Conservation (phyloP, 106 monocot species). For the Acorus calamus region DNA sequence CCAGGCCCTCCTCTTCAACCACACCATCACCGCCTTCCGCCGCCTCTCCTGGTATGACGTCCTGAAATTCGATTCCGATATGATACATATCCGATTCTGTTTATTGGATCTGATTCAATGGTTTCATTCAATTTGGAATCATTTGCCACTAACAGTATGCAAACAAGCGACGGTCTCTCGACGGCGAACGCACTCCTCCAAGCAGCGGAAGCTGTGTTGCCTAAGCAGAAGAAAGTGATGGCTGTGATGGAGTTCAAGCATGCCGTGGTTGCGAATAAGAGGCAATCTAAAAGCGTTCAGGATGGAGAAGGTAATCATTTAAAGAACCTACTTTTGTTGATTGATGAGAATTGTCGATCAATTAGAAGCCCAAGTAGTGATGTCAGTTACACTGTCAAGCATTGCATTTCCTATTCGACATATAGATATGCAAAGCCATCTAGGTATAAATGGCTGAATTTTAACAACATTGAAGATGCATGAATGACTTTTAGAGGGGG, state of each 20-base stretch:
- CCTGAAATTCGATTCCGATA: not conserved
- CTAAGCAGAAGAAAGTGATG: slow-evolving; percentile 65
- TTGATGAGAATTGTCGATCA: no score
- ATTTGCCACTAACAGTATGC: slow-evolving; percentile 26
- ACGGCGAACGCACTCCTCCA: slow-evolving; percentile 55
- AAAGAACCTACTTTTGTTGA: no score
- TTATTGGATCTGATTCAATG: not conserved
- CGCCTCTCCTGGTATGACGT: slow-evolving; percentile 53
- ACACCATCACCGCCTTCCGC: slow-evolving; percentile 70
- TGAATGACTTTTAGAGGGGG: no score
- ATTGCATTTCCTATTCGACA: no score
- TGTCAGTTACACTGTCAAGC: no score
- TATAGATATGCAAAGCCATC: no score
- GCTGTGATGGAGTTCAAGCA: slow-evolving; percentile 71
- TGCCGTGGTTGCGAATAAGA: slow-evolving; percentile 58
- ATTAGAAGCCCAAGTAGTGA: no score
- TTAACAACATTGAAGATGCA: no score
- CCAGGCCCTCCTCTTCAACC: slow-evolving; percentile 51
- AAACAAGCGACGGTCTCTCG: slow-evolving; percentile 28
- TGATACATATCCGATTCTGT: not conserved
- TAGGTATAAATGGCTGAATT: no score
- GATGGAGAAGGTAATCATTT: slow-evolving; percentile 36
- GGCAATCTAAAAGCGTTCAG: slow-evolving; percentile 39
- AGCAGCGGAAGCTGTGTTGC: slow-evolving; percentile 65
- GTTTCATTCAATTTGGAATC: not conserved